Percentiles rank a stretch among this genome's conserved stretches.
Conservation (phyloP, 768 basidiomycete genomes). For the Psilocybe sp. region DNA sequence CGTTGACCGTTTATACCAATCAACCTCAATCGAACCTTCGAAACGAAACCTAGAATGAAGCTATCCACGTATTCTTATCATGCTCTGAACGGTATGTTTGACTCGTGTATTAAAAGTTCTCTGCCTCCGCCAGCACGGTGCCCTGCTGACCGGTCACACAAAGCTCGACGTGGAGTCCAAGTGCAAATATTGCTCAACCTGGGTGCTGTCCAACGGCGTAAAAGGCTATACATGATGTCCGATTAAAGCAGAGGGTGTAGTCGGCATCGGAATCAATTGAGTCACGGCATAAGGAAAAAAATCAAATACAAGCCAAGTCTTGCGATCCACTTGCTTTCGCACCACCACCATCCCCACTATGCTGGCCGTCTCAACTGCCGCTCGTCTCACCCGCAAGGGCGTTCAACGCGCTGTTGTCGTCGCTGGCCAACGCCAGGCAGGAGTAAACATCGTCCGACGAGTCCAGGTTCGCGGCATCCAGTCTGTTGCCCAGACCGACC, state of each 20-base stretch:
- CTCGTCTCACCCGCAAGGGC: slow-evolving; percentile 31
- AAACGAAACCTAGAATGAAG: too few species aligned
- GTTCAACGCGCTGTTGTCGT: slow-evolving; percentile 47
- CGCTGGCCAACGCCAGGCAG: slow-evolving; percentile 46
- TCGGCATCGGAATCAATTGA: slow-evolving; percentile 4
- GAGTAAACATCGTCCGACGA: slow-evolving; percentile 38
- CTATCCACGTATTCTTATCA: too few species aligned
- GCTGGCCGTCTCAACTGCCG: slow-evolving; percentile 33
- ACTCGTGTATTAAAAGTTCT: too few species aligned
- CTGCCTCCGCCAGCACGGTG: too few species aligned
- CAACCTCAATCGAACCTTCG: too few species aligned
- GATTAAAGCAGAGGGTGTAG: slow-evolving; percentile 15
- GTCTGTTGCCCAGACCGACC: slow-evolving; percentile 70
- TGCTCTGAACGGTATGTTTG: too few species aligned
- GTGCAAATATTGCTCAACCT: too few species aligned
- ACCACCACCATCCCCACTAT: slow-evolving; percentile 22
- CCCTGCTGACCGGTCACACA: too few species aligned
- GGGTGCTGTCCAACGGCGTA: slow-evolving; percentile 19
- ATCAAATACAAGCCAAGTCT: slow-evolving; percentile 9
- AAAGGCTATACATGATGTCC: slow-evolving; percentile 18
- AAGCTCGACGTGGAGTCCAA: too few species aligned
- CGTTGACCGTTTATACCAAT: too few species aligned
- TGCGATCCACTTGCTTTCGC: slow-evolving; percentile 9
- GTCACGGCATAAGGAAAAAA: slow-evolving; percentile 13
- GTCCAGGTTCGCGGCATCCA: slow-evolving; percentile 45